Evolutionary conservation across 148 eudicot species (phyloP).

Genomic region (Euryodendron excelsum): DNA sequence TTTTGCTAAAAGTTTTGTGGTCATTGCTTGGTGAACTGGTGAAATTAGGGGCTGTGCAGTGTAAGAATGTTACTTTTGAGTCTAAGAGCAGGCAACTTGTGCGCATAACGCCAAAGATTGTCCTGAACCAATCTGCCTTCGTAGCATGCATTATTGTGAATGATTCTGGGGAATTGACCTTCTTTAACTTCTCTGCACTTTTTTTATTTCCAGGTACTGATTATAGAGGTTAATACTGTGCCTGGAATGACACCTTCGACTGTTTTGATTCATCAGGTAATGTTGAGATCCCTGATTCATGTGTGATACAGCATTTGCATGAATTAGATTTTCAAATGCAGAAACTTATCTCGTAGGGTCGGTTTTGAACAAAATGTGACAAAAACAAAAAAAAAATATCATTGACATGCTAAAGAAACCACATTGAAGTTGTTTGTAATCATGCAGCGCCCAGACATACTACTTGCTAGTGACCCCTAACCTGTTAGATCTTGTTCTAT

Average conservation of each 20-base stretch:
- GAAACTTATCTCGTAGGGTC: no score
- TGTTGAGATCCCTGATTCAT: conserved; percentile 2
- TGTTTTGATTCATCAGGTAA: conserved; percentile 92
- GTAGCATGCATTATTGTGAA: background rate
- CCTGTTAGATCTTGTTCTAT: no score
- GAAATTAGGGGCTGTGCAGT: background rate
- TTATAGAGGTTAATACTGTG: conserved; percentile 90
- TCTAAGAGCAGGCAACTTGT: background rate
- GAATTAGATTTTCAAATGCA: no score
- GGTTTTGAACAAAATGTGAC: no score
- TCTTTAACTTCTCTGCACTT: background rate
- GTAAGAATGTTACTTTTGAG: background rate
- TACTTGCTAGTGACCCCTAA: background rate
- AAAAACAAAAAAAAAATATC: no score
- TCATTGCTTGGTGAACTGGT: background rate
- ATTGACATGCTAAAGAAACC: background rate
- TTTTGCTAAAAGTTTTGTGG: no score
- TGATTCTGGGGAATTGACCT: background rate
- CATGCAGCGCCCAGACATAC: background rate
- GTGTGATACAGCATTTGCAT: no score
- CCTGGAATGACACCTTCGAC: conserved; percentile 99
- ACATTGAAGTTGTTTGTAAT: background rate
- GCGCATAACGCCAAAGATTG: background rate
- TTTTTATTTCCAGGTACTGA: conserved; percentile 53
- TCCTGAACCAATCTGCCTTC: background rate